These are phyloP conservation scores for Huntiella bhutanensis DNA, from an alignment of 2,329 filamentous ascomycete species.

Conservation along the genomic window DNA sequence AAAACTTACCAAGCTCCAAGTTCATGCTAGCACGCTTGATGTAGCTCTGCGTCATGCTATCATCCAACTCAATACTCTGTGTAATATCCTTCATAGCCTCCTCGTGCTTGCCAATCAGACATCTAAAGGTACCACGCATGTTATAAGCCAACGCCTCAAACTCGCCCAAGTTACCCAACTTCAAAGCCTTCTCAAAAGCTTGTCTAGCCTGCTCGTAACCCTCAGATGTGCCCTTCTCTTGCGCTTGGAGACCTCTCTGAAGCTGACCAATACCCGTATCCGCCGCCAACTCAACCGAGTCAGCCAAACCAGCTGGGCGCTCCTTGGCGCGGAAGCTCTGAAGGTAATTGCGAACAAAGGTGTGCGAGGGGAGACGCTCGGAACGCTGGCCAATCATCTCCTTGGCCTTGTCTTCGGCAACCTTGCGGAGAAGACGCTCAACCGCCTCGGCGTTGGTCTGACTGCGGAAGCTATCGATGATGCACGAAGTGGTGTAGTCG, in stretches of 20 bases:
- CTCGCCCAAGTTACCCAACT: slow-evolving; percentile 60
- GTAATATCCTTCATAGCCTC: slow-evolving; percentile 70
- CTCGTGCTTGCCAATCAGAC: slow-evolving; percentile 72
- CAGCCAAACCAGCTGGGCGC: slow-evolving; percentile 64
- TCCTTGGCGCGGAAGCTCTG: slow-evolving; percentile 86
- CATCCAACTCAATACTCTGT: slow-evolving; percentile 81
- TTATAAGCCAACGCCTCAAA: slow-evolving; percentile 88
- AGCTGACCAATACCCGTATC: slow-evolving; percentile 70
- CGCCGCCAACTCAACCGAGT: slow-evolving; percentile 56
- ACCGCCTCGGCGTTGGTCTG: slow-evolving; percentile 75
- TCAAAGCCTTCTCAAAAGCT: slow-evolving; percentile 74
- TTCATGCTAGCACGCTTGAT: slow-evolving; percentile 99
- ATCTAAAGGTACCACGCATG: slow-evolving; percentile 89
- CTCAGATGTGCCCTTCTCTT: slow-evolving; percentile 73
- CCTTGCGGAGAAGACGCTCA: slow-evolving; percentile 86
- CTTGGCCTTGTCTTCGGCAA: slow-evolving; percentile 85
- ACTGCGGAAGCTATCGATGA: slow-evolving; percentile 94
- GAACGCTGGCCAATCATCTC: slow-evolving; percentile 70
- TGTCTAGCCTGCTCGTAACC: slow-evolving; percentile 76
- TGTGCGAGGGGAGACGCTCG: slow-evolving; percentile 81
- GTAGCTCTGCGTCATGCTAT: slow-evolving; percentile 80
- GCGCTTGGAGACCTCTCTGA: slow-evolving; percentile 60
- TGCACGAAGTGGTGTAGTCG: slow-evolving; percentile 96
- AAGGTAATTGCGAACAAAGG: slow-evolving; percentile 95
- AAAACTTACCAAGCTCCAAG: slow-evolving; percentile 50